phyloP scores from a whole-genome alignment of 1,284 basidiomycete species.

The Vanrija pseudolonga region DNA sequence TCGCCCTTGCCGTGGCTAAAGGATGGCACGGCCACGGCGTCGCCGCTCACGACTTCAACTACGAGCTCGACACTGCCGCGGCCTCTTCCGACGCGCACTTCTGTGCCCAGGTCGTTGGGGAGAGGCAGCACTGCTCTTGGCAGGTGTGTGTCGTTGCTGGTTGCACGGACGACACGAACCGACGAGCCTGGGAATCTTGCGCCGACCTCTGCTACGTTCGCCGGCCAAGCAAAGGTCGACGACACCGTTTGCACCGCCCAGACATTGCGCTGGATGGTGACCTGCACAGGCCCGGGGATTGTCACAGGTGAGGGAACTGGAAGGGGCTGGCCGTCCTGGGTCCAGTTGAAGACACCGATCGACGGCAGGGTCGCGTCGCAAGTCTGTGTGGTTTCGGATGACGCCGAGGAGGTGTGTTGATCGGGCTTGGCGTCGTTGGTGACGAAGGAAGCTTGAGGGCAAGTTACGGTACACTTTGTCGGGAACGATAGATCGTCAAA shows the following conservation, averaged over 20 bases:
- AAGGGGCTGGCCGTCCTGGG: conserved; percentile 10
- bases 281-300: conserved; percentile 24
- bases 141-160: background rate
- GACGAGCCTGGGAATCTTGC: conserved; percentile 6
- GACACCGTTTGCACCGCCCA: conserved; percentile 24
- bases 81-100: conserved; percentile 9
- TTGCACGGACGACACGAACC: conserved; percentile 19
- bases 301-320: background rate
- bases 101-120: background rate
- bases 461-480: conserved; percentile 1
- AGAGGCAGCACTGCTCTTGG: background rate
- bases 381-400: background rate
- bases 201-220: conserved; percentile 19
- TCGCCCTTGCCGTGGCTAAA: conserved; percentile 17
- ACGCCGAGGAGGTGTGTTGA: background rate
- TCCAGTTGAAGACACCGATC: conserved; percentile 23
- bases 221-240: conserved; percentile 23
- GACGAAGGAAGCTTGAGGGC: conserved; percentile 1
- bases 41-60: conserved; percentile 18
- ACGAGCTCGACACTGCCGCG: conserved; percentile 23
- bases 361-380: conserved; percentile 3
- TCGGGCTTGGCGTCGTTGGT: background rate
- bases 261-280: conserved; percentile 18
- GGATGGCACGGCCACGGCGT: conserved; percentile 20
- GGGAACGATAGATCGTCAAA: conserved; percentile 15